Evolutionary conservation across 192 early-diverging fungal genomes (phyloP), one percentile per base, ranked within the genome.

Genomic region (Blastocladiella britannica): DNA sequence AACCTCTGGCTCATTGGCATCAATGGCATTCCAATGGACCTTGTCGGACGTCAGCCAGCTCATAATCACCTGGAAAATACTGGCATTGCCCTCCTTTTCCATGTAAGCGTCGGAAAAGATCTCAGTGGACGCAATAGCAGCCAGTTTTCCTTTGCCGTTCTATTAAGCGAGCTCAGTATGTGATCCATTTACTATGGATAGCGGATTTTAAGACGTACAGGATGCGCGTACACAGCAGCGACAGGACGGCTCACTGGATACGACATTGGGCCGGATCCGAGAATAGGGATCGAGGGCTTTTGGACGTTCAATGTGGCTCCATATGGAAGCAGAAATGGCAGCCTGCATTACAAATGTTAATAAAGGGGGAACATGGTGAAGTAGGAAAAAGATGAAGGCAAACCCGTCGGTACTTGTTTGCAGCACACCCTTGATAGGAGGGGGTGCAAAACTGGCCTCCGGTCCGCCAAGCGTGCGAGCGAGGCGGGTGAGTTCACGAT

Each of bases 81-180:
- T 77, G 8, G 60, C 72, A 52, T 81, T 81, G 51, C 75, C 74
- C 59, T 81, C 79, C 66, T 77, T 79, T 7, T 81, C 79, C 22
- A 81, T 66, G 55, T 81, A 81, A 25, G 62, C 24, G 59, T 81
- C 79, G 26, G 70, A 72, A 55, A 81, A 81, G 74, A 81, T 80
- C 24, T 61, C 57, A 12, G 65, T 72, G 2, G 72, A 68, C 3
- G 73, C 79, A 26, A 76, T 53, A 0, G 75, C 77, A 4, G 77
- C 65, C 1, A 81, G 58, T 55, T 77, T 77, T 20, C 77, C 77
- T 15, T 67, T 62, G 15, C 60, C 60, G 51, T 62, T 72, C 71
- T 68, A 25, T 20, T 29, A 55, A 55, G 55, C 55, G 18, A 29
- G 15, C 22, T 55, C 8, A 43, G 27, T 62, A 37, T 29, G 4